These are phyloP conservation scores for Talaromyces sp. DNA, from an alignment of 2,329 filamentous ascomycete genomes.

Conservation along the genomic window DNA sequence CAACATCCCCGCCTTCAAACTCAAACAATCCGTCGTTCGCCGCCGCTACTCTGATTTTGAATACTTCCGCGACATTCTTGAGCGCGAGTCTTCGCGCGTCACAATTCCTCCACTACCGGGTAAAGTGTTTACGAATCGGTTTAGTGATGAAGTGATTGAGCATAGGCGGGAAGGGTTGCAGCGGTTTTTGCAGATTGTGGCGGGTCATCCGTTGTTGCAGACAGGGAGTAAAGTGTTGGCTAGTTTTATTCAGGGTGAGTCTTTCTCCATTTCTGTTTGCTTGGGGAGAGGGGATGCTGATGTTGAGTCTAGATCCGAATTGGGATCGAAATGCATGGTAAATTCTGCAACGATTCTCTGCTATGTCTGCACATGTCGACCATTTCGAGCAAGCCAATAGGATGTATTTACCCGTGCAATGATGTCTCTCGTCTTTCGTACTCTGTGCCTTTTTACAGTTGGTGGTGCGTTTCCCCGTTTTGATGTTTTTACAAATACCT, in stretches of 20 bases:
- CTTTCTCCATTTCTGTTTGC: not conserved
- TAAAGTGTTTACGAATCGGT: slow-evolving; percentile 97
- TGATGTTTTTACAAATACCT: not conserved
- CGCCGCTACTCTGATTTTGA: slow-evolving; percentile 97
- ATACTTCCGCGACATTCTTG: slow-evolving; percentile 96
- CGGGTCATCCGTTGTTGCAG: slow-evolving; percentile 92
- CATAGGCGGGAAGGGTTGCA: slow-evolving; percentile 86
- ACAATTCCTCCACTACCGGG: slow-evolving; percentile 94
- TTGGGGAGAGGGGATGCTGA: not conserved
- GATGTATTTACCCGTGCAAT: not conserved
- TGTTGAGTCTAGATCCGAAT: slow-evolving; percentile 46
- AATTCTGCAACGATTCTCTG: slow-evolving; percentile 9
- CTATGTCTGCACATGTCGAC: not conserved
- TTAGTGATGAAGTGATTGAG: slow-evolving; percentile 98
- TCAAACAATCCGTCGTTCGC: slow-evolving; percentile 82
- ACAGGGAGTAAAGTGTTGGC: slow-evolving; percentile 96
- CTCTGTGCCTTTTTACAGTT: not conserved
- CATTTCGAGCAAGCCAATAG: slow-evolving; percentile 10
- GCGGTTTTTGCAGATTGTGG: slow-evolving; percentile 95
- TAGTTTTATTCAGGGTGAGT: slow-evolving; percentile 89
- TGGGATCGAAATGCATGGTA: slow-evolving; percentile 92
- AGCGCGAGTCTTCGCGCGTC: slow-evolving; percentile 89
- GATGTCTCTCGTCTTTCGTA: not conserved
- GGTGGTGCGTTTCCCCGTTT: slow-evolving; percentile 5
- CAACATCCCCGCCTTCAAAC: slow-evolving; percentile 98